Base-by-base conservation (phyloP, 2,329 filamentous ascomycete species). In the Neurospora sp. region DNA sequence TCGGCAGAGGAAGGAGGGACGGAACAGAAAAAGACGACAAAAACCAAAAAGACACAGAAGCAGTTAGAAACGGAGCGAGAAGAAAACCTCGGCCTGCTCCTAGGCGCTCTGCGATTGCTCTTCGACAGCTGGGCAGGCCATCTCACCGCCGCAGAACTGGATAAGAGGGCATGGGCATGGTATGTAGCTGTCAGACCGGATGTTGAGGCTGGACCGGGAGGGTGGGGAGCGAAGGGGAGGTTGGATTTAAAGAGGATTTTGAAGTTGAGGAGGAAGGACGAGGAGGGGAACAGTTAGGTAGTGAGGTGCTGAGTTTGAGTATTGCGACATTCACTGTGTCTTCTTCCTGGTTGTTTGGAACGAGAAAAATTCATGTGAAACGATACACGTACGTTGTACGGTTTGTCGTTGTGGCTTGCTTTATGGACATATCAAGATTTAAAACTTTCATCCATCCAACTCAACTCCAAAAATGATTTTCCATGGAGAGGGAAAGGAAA, bases 221-320 rank as follows among this genome's bases (percentile, higher is more conserved):
- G 93, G 1, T 97, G 93, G 93, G 93, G 93, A 37, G 91, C 90
- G 12, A 96, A 95, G 79, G 92, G 91, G 1, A 81, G 83, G 69
- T 82, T 97, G 37, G 88, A 83, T 74, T 78, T 96, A 41, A 81
- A 81, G 15, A 87, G 88, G 73, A 92, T 97, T 52, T 77, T 94
- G 73, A 83, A 84, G 8, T 75, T 92, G 72, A 83, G 86, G 33
- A 8, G 33, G 33, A 36, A 36, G 33, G 33, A 36, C 1, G 33
- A 36, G 1, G 33, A 36, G 33, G 33, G 33, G 5, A 0, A 36
- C 5, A 33, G 33, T 33, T 33, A 33, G 28, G 28, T 33, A 33
- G 33, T 33, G 33, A 33, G 33, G 33, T 33, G 5, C 33, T 33
- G 33, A 33, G 33, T 33, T 33, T 33, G 4, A 4, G 33, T 33